Evolutionary conservation across 176 grass and related monocot species (phyloP).

Genomic region (Secale cereale): DNA sequence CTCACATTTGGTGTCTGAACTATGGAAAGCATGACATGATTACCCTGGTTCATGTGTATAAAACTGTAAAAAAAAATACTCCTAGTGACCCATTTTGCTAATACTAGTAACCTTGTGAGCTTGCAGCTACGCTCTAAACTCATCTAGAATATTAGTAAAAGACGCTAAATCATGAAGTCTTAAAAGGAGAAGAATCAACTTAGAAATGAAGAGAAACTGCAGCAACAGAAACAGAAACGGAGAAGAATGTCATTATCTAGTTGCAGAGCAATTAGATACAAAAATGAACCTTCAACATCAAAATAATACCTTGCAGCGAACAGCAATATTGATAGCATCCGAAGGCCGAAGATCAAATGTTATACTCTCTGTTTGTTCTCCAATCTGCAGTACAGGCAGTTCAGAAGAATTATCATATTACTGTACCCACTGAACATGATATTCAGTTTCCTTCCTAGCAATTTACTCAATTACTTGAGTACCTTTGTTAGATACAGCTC

Average conservation of each 20-base stretch:
- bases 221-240: not conserved
- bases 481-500: slow-evolving; percentile 80
- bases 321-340: slow-evolving; percentile 93
- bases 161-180: not conserved
- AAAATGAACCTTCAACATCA: not conserved
- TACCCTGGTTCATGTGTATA: not conserved
- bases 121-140: not conserved
- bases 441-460: not conserved
- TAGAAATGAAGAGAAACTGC: not conserved
- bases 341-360: slow-evolving; percentile 88
- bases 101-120: not conserved
- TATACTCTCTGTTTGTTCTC: slow-evolving; percentile 59
- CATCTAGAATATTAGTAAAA: not conserved
- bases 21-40: not conserved
- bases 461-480: not conserved
- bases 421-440: slow-evolving; percentile 1
- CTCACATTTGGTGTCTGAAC: not conserved
- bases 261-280: not conserved
- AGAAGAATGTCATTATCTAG: not conserved
- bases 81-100: not conserved
- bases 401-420: slow-evolving; percentile 19
- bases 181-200: not conserved
- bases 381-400: slow-evolving; percentile 40
- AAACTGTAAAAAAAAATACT: not conserved
- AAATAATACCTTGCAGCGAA: slow-evolving; percentile 83